Conservation (phyloP, 495 filamentous ascomycete genomes). For the Letharia lupina region DNA sequence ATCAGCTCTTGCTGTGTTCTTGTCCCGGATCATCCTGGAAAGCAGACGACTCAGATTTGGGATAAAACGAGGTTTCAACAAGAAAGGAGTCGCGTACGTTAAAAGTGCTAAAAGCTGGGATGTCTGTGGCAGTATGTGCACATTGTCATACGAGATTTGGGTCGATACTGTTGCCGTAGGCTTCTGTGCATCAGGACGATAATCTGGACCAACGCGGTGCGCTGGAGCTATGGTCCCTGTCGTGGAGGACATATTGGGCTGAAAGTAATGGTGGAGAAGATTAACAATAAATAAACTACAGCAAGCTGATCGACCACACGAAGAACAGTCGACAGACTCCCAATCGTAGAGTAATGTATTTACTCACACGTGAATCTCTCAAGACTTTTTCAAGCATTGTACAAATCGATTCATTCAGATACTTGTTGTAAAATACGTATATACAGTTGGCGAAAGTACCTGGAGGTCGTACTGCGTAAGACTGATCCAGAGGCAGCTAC, state of each 20-base stretch:
- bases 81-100: conserved; percentile 58
- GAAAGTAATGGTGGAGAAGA: not conserved
- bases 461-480: not conserved
- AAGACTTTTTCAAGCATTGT: not conserved
- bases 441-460: not conserved
- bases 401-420: not conserved
- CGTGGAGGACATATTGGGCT: conserved; percentile 12
- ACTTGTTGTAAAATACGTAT: not conserved
- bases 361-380: not conserved
- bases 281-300: no score
- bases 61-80: conserved; percentile 17
- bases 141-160: conserved; percentile 71
- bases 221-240: conserved; percentile 44
- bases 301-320: not conserved
- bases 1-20: conserved; percentile 78
- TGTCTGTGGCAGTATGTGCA: conserved; percentile 83
- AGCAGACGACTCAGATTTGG: conserved; percentile 22
- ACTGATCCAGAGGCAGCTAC: no score
- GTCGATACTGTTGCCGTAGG: conserved; percentile 87
- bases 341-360: not conserved
- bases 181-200: conserved; percentile 67
- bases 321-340: not conserved
- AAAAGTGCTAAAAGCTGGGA: conserved; percentile 93
- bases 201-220: conserved; percentile 69
- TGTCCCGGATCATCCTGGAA: conserved; percentile 85